phyloP scores from a whole-genome alignment of 1,284 basidiomycete species.

The Cryptococcus wingfieldii region DNA sequence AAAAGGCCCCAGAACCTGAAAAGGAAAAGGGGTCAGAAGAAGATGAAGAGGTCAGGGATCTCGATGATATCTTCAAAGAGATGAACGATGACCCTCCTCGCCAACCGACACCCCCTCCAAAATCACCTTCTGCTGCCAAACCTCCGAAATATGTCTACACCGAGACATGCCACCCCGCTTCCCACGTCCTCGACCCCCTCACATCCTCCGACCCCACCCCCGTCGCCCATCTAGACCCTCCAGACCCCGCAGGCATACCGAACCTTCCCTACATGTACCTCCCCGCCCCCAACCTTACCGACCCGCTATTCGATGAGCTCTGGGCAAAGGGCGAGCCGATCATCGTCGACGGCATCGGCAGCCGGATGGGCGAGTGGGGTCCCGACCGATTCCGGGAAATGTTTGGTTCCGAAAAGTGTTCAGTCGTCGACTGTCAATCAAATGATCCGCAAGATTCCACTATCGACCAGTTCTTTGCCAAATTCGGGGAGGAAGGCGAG shows the following conservation, averaged over 20 bases:
- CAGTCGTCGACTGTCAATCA: constrained; percentile 74
- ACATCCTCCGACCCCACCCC: too few relatives aligned
- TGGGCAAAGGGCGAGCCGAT: constrained; percentile 73
- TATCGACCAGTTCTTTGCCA: constrained; percentile 72
- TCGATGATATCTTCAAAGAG: too few relatives aligned
- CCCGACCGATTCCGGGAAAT: constrained; percentile 72
- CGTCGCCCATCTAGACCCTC: neutral
- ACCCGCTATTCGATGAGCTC: constrained; percentile 61
- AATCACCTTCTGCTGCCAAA: too few relatives aligned
- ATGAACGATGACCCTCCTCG: too few relatives aligned
- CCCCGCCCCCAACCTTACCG: constrained; percentile 55
- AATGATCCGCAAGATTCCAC: constrained; percentile 61
- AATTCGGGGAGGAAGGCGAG: constrained; percentile 68
- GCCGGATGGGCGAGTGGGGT: constrained; percentile 68
- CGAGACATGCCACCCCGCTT: constrained; percentile 35
- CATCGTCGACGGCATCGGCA: constrained; percentile 62
- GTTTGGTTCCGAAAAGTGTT: constrained; percentile 64
- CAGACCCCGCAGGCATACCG: constrained; percentile 37
- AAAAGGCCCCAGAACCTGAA: neutral
- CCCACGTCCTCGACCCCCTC: constrained; percentile 7
- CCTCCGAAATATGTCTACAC: constrained; percentile 19
- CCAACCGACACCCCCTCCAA: too few relatives aligned
- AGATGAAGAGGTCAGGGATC: neutral
- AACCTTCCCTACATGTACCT: constrained; percentile 48
- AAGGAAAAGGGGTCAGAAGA: neutral